Evolutionary conservation across 345 rosid species (phyloP).

Genomic region (Crucihimalaya himalaica): DNA sequence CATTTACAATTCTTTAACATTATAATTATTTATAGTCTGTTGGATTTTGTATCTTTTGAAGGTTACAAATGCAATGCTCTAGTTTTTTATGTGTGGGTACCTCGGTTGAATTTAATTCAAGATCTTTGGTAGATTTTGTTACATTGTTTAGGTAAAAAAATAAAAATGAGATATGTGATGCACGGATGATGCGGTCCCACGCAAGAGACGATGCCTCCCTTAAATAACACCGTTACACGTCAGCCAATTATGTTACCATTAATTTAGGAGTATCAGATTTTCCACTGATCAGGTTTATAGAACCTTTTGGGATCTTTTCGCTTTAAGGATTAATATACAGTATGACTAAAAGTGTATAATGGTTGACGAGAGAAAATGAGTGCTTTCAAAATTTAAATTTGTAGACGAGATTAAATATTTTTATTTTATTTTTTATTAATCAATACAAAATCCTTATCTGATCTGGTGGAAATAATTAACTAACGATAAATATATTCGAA

Average conservation of each 20-base stretch:
- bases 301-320: neutral
- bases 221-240: conserved; percentile 35
- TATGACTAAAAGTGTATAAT: no score
- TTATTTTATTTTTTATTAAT: neutral
- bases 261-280: conserved; percentile 19
- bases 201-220: conserved; percentile 31
- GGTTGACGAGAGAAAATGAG: neutral
- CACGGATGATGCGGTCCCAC: conserved; percentile 30
- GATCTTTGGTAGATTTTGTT: conserved; percentile 38
- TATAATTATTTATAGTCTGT: neutral
- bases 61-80: conserved; percentile 5
- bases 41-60: conserved; percentile 28
- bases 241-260: conserved; percentile 33
- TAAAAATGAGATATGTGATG: neutral
- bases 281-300: neutral
- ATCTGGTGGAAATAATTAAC: neutral
- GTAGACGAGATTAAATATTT: neutral
- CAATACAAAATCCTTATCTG: neutral
- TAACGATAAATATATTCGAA: neutral
- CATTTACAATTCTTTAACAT: conserved; percentile 28
- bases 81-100: conserved; percentile 5
- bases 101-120: conserved; percentile 29
- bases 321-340: neutral
- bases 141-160: neutral
- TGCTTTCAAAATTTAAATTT: neutral